Evolutionary conservation across 1,284 basidiomycete genomes (phyloP), one percentile per base, ranked within the genome.

Genomic region (Rhodotorula sp.): DNA sequence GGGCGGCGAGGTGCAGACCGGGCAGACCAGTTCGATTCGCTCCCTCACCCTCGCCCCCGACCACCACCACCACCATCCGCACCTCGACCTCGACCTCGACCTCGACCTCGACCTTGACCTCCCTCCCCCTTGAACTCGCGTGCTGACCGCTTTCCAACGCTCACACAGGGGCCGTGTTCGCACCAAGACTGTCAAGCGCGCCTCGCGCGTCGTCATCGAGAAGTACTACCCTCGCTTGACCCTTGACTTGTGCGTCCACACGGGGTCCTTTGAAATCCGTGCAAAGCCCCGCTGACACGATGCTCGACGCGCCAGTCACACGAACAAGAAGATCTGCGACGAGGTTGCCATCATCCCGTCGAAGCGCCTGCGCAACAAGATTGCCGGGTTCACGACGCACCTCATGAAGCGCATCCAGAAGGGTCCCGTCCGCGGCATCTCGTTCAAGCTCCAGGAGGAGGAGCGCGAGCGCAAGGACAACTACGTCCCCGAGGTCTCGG

Each of bases 401-500:
- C 86, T 99, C 82, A 99, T 99, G 96, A 98, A 94, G 88, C 93
- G 96, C 81, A 99, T 99, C 81, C 93, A 97, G 84, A 90, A 90
- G 77, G 95, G 95, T n/a, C 96, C 96, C 79, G 96, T 99, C 76
- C 93, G 94, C 79, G 96, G 96, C 80, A 99, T 99, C 83, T 98
- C 94, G 76, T 99, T 99, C 93, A 97, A 97, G 85, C 90, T 99
- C 77, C 96, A 99, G 83, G 96, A 99, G 82, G 96, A 99, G 85
- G 96, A 99, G 86, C 89, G 96, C 77, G 96, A 99, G 85, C 87
- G 95, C 81, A 99, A 99, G 88, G 94, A 97, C 82, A 94, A 95
- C 86, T 96, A 94, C 83, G 93, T 96, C 65, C 94, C 94, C 76
- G 94, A 96, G 80, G 88, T 95, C 65, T 97, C 94, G 72, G 94